Percentiles rank a stretch among this genome's conserved stretches.
Conservation (phyloP, 768 basidiomycete species). For the Pulveroboletus frians region DNA sequence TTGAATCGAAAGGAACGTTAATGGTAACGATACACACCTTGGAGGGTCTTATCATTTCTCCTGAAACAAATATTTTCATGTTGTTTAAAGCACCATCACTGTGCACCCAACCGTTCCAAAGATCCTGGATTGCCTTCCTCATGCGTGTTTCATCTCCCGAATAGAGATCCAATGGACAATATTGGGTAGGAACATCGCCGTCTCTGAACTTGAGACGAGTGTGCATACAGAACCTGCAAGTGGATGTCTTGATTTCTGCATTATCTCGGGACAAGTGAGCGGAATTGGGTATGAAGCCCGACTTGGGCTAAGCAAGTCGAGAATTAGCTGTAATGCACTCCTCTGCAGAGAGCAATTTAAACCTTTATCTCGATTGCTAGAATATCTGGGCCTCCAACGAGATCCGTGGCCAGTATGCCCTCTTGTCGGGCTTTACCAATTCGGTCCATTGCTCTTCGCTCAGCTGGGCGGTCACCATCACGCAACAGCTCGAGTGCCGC, state of each 20-base stretch:
- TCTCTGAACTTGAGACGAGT: slow-evolving; percentile 44
- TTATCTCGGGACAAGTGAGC: slow-evolving; percentile 57
- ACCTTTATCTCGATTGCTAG: slow-evolving; percentile 93
- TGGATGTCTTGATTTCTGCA: slow-evolving; percentile 53
- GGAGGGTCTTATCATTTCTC: slow-evolving; percentile 51
- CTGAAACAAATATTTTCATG: slow-evolving; percentile 71
- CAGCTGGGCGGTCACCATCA: slow-evolving; percentile 49
- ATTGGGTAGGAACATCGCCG: slow-evolving; percentile 37
- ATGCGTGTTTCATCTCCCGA: slow-evolving; percentile 63
- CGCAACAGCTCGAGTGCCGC: slow-evolving; percentile 42
- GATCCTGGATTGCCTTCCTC: slow-evolving; percentile 52
- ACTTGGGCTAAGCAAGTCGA: slow-evolving; percentile 71
- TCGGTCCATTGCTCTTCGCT: slow-evolving; percentile 48
- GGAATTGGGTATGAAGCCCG: slow-evolving; percentile 81
- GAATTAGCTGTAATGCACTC: slow-evolving; percentile 1
- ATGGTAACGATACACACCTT: slow-evolving; percentile 41
- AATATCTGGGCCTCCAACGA: slow-evolving; percentile 54
- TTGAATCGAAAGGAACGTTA: slow-evolving; percentile 1
- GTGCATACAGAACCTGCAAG: slow-evolving; percentile 94
- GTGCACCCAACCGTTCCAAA: slow-evolving; percentile 71
- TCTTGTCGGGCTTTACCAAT: slow-evolving; percentile 53
- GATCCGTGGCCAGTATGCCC: slow-evolving; percentile 76
- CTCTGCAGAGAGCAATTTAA: slow-evolving; percentile 5
- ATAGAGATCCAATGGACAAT: slow-evolving; percentile 90
- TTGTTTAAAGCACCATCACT: slow-evolving; percentile 73